phyloP scores from a whole-genome alignment of 1,139 yeast genomes.

The Maudiozyma humilis region DNA sequence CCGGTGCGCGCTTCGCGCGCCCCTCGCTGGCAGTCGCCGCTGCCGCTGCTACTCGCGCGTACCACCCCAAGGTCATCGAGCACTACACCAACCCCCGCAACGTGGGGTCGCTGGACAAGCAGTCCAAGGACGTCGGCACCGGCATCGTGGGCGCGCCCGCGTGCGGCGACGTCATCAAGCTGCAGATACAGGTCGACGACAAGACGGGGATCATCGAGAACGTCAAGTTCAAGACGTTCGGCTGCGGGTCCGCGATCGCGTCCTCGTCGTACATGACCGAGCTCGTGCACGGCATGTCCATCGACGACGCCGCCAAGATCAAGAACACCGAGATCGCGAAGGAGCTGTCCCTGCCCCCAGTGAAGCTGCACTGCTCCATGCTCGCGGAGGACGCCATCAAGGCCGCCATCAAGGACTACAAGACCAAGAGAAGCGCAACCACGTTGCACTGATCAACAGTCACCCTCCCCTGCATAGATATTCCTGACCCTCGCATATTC shows the following conservation, averaged over 20 bases:
- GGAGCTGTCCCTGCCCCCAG: slow-evolving; percentile 92
- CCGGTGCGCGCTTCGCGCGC: neutral
- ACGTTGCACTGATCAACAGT: slow-evolving; percentile 7
- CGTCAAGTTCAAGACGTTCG: slow-evolving; percentile 95
- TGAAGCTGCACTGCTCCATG: slow-evolving; percentile 95
- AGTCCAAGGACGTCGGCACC: slow-evolving; percentile 76
- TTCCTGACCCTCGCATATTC: no score
- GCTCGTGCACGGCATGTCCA: slow-evolving; percentile 86
- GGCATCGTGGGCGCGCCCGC: slow-evolving; percentile 99
- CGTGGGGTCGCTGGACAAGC: slow-evolving; percentile 86
- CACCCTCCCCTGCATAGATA: neutral
- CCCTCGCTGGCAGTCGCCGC: no score
- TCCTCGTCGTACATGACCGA: slow-evolving; percentile 92
- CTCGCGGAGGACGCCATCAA: slow-evolving; percentile 97
- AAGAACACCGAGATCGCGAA: slow-evolving; percentile 89
- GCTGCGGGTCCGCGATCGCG: slow-evolving; percentile 97
- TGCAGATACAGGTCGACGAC: slow-evolving; percentile 89
- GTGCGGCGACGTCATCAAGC: slow-evolving; percentile 97
- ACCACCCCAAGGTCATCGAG: slow-evolving; percentile 77
- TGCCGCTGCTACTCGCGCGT: no score
- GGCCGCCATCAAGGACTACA: slow-evolving; percentile 92
- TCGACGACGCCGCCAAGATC: slow-evolving; percentile 87
- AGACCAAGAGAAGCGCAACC: slow-evolving; percentile 46
- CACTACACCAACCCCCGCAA: slow-evolving; percentile 95
- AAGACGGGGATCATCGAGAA: slow-evolving; percentile 84